phyloP scores from a whole-genome alignment of 345 rosid species.

The Rhodomyrtus tomentosa region DNA sequence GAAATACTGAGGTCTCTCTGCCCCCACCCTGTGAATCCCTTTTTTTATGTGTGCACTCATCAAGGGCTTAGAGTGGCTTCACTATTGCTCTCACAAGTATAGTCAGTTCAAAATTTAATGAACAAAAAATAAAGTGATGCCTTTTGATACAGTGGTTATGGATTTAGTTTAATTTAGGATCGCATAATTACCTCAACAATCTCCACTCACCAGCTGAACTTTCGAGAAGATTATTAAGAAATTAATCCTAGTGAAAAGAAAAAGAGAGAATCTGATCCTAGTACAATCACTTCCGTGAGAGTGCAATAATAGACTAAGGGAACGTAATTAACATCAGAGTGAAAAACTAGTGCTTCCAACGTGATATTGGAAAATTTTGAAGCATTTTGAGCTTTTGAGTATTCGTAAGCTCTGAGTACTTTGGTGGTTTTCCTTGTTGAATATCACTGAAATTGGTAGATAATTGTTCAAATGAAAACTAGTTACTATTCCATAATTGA shows the following conservation, averaged over 20 bases:
- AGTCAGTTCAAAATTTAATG: not conserved
- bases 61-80: not conserved
- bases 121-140: too few species aligned
- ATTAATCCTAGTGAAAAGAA: not conserved
- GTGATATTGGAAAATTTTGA: not conserved
- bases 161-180: not conserved
- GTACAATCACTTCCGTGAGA: not conserved
- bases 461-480: not conserved
- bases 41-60: not conserved
- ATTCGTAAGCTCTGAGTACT: not conserved
- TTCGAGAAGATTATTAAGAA: not conserved
- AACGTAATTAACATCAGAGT: not conserved
- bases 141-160: too few species aligned
- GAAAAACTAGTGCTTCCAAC: not conserved
- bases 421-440: not conserved
- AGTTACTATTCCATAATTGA: not conserved
- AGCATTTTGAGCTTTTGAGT: not conserved
- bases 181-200: not conserved
- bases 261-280: not conserved
- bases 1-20: slow-evolving; percentile 61
- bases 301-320: not conserved
- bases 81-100: not conserved
- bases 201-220: not conserved
- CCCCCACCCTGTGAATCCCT: not conserved
- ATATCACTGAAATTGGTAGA: not conserved